Percentiles rank a stretch among this genome's conserved stretches.
Conservation (phyloP, 208 protist genomes). For the Trypanosoma platydactyli region DNA sequence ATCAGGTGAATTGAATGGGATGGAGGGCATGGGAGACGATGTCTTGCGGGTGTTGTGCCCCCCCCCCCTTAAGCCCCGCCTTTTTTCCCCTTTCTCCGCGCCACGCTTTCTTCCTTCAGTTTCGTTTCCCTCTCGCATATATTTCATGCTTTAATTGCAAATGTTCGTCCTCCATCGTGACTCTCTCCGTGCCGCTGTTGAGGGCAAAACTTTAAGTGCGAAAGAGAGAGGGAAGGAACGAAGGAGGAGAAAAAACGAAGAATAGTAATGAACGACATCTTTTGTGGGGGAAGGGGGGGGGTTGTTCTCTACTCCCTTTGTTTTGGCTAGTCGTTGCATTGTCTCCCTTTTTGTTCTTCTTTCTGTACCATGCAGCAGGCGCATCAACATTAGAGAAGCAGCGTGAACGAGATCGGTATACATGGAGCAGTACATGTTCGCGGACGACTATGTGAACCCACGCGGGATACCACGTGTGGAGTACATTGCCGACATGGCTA, state of each 20-base stretch:
- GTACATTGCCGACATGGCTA: constrained; percentile 84
- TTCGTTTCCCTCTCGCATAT: constrained; percentile 8
- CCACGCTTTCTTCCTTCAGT: not conserved
- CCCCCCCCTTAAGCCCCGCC: constrained; percentile 9
- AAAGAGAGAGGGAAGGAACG: not conserved
- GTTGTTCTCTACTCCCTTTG: not conserved
- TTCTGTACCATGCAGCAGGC: not conserved
- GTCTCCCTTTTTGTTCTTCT: constrained; percentile 1
- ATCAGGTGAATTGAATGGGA: not conserved
- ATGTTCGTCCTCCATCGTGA: too few species aligned
- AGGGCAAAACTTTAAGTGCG: not conserved
- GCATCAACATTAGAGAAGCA: not conserved
- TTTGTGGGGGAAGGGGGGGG: not conserved
- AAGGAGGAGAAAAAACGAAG: not conserved
- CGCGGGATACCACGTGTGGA: constrained; percentile 83
- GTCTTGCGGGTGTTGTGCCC: not conserved
- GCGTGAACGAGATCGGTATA: constrained; percentile 1
- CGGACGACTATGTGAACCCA: constrained; percentile 86
- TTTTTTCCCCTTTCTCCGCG: constrained; percentile 19
- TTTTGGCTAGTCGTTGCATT: not conserved
- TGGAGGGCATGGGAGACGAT: not conserved
- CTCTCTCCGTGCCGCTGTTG: too few species aligned
- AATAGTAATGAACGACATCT: too few species aligned
- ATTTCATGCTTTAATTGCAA: constrained; percentile 4
- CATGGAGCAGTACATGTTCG: constrained; percentile 75